phyloP scores from a whole-genome alignment of 768 basidiomycete genomes.

The Sutorius australiensis region DNA sequence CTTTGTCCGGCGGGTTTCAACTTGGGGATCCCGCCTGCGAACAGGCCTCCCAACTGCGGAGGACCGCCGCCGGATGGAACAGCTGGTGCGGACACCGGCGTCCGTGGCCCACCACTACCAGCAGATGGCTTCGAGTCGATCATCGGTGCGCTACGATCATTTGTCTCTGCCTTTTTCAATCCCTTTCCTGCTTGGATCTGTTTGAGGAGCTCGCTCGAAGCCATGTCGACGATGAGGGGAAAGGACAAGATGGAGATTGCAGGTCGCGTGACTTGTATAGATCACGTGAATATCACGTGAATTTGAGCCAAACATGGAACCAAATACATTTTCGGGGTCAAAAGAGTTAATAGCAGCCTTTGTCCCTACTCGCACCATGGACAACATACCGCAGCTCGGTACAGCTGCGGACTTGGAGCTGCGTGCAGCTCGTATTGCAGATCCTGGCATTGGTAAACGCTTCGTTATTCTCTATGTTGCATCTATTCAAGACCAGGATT shows the following conservation, averaged over 20 bases:
- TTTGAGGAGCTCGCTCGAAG: conserved; percentile 69
- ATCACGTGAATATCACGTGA: conserved; percentile 32
- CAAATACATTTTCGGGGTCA: conserved; percentile 35
- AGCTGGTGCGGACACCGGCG: conserved; percentile 17
- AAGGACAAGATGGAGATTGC: background rate
- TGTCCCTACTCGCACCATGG: conserved; percentile 31
- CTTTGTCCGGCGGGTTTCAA: conserved; percentile 74
- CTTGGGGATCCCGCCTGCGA: conserved; percentile 91
- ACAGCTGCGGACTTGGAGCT: conserved; percentile 62
- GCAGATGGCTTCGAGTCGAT: conserved; percentile 49
- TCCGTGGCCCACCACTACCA: conserved; percentile 33
- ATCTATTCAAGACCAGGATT: conserved; percentile 2
- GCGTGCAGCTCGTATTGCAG: conserved; percentile 68
- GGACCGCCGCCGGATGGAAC: conserved; percentile 44
- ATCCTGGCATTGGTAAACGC: conserved; percentile 63
- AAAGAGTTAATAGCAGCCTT: background rate
- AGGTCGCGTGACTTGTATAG: background rate
- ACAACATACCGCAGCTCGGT: conserved; percentile 40
- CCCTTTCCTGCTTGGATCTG: conserved; percentile 80
- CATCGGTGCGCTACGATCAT: conserved; percentile 72
- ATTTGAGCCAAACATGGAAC: conserved; percentile 25
- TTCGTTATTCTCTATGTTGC: background rate
- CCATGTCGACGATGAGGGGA: conserved; percentile 42
- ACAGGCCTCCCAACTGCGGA: conserved; percentile 79
- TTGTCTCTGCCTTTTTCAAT: conserved; percentile 78